These are phyloP conservation scores for Pholiota conissans DNA, from an alignment of 768 basidiomycete species.

Conservation along the genomic window DNA sequence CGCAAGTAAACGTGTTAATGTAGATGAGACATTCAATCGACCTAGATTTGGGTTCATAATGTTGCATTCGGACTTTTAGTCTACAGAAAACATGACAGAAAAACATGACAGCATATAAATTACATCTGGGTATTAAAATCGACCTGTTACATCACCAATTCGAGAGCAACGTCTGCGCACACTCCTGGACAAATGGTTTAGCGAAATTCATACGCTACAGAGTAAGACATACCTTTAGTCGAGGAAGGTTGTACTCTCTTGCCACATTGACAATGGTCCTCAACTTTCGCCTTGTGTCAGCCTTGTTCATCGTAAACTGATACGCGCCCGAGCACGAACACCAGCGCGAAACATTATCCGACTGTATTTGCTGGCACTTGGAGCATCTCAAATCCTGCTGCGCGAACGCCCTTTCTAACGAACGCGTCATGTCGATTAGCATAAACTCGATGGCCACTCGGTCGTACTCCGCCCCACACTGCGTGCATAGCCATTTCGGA, in stretches of 20 bases:
- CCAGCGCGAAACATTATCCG: slow-evolving; percentile 81
- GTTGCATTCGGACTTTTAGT: no score
- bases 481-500: slow-evolving; percentile 67
- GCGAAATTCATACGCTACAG: neutral
- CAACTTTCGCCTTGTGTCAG: slow-evolving; percentile 69
- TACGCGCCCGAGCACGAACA: slow-evolving; percentile 91
- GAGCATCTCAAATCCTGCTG: slow-evolving; percentile 89
- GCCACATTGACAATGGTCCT: slow-evolving; percentile 85
- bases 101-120: neutral
- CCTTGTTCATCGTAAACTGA: slow-evolving; percentile 68
- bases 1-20: no score
- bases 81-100: no score
- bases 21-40: no score
- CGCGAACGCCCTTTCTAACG: slow-evolving; percentile 71
- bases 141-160: slow-evolving; percentile 36
- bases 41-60: no score
- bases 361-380: slow-evolving; percentile 89
- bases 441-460: slow-evolving; percentile 84
- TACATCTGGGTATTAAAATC: slow-evolving; percentile 6
- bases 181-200: slow-evolving; percentile 36
- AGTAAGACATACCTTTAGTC: slow-evolving; percentile 57
- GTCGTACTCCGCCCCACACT: slow-evolving; percentile 87
- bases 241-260: slow-evolving; percentile 63
- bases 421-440: slow-evolving; percentile 73
- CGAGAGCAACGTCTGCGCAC: slow-evolving; percentile 41